These are phyloP conservation scores for Boletus semigastroideus DNA, from an alignment of 1,284 basidiomycete species.

Conservation along the genomic window DNA sequence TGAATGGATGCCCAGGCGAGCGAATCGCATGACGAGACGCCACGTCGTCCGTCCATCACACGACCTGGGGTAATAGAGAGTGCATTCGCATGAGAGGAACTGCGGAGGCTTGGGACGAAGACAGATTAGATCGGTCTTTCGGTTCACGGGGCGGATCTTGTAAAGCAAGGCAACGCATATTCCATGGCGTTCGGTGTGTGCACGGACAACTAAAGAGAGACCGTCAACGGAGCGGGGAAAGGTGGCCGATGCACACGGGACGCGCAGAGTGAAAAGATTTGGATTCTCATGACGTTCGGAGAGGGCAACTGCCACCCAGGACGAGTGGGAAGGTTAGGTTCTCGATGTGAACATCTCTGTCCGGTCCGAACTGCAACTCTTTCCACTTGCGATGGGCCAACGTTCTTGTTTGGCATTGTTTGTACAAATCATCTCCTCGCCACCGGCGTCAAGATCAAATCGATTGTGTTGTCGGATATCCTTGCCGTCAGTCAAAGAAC, in stretches of 20 bases:
- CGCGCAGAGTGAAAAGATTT: constrained; percentile 3
- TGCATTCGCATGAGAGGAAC: constrained; percentile 21
- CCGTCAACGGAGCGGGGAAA: constrained; percentile 15
- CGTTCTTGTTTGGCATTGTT: constrained; percentile 17
- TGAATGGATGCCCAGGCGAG: constrained; percentile 4
- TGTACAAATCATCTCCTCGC: not conserved
- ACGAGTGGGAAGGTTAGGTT: constrained; percentile 13
- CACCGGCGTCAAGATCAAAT: not conserved
- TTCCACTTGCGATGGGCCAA: constrained; percentile 2
- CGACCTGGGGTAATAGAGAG: constrained; percentile 32
- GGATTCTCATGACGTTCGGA: constrained; percentile 19
- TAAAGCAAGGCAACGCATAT: constrained; percentile 20
- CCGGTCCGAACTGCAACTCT: constrained; percentile 3
- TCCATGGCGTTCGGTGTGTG: constrained; percentile 17
- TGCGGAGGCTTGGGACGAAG: constrained; percentile 18
- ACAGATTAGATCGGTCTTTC: constrained; percentile 16
- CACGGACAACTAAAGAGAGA: constrained; percentile 3
- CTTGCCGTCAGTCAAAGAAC: no score
- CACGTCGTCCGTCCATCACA: constrained; percentile 20
- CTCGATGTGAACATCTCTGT: constrained; percentile 15
- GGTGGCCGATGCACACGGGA: constrained; percentile 6
- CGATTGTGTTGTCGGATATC: constrained; percentile 1
- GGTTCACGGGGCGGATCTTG: constrained; percentile 25
- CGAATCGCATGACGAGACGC: constrained; percentile 9
- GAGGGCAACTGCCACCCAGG: not conserved